Base-by-base conservation (phyloP, 768 basidiomycete species). In the Suillus alpinus region DNA sequence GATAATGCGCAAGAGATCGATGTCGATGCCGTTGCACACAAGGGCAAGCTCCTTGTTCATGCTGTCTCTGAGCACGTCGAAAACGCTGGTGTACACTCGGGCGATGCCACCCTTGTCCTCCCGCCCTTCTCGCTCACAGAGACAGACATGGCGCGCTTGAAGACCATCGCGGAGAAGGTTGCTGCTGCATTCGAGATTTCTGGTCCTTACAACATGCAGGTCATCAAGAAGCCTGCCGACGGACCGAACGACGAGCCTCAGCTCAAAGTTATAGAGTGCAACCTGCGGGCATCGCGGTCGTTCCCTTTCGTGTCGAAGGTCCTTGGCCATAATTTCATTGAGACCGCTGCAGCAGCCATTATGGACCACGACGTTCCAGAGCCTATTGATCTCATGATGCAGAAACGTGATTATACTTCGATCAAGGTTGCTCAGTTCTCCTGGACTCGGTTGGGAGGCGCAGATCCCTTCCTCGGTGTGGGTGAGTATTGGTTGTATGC, bases 231-330 rank as follows among this genome's bases (percentile, higher is more conserved):
- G 73, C 75, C 84, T 2, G 79, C 80, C 6, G 80, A 80, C 26
- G 71, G 73, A 16, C 77, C 75, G 4, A 77, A 82, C 56, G 81
- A 86, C 61, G 80, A 86, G 29, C 77, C 87, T 12, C 83, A 86
- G 59, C 86, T 98, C 66, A 98, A 96, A 80, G 97, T 98, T 65
- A 99, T 99, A 65, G 97, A 99, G 76, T 99, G 97, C 77, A 99
- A 99, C 76, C 80, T 98, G 37, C 92, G 97, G 60, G 97, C 97
- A 16, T 98, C 96, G 29, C 89, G 97, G 23, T 96, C 94, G 34
- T 98, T 98, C 91, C 95, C 96, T 64, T 99, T 99, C 78, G 97
- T 99, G 3, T 97, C 94, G 62, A 98, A 98, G 80, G 96, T 98
- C 18, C 83, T 98, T 64, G 96, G 94, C 49, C 89, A 90, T 76